These are phyloP conservation scores for Carpinus fangiana DNA, from an alignment of 306 rosid species.

Conservation along the genomic window DNA sequence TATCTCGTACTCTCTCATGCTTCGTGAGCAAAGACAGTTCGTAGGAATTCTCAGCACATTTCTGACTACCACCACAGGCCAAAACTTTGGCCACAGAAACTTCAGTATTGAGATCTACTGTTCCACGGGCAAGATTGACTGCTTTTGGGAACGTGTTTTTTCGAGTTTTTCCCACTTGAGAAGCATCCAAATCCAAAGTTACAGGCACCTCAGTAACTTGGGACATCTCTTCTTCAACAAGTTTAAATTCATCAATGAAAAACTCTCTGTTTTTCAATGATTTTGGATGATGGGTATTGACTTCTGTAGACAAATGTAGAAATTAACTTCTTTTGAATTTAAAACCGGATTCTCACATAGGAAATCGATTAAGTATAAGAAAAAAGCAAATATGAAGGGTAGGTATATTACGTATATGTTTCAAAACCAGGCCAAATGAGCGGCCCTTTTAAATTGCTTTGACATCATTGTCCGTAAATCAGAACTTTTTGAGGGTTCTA, in stretches of 20 bases:
- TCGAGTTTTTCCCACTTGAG: slow-evolving; percentile 40
- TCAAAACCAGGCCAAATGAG: slow-evolving; percentile 2
- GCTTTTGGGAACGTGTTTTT: slow-evolving; percentile 7
- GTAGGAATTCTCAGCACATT: slow-evolving; percentile 33
- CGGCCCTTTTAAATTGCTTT: background rate
- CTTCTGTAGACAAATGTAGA: slow-evolving; percentile 41
- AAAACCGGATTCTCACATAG: background rate
- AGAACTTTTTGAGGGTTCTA: background rate
- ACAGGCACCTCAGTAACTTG: slow-evolving; percentile 43
- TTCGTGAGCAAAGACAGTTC: slow-evolving; percentile 30
- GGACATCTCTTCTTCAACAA: slow-evolving; percentile 45
- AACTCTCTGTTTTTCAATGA: slow-evolving; percentile 33
- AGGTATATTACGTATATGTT: background rate
- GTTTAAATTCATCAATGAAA: slow-evolving; percentile 24
- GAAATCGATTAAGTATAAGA: background rate
- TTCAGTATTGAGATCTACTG: slow-evolving; percentile 60
- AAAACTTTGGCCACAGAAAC: slow-evolving; percentile 31
- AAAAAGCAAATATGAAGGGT: background rate
- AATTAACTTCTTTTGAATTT: slow-evolving; percentile 5
- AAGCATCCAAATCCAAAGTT: slow-evolving; percentile 36
- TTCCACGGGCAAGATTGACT: slow-evolving; percentile 23
- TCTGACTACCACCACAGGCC: slow-evolving; percentile 27
- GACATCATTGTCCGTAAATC: background rate
- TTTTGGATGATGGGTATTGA: slow-evolving; percentile 15
- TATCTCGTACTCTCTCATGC: slow-evolving; percentile 20